These are phyloP conservation scores for Diaporthe nobilis DNA, from an alignment of 2,329 filamentous ascomycete genomes.

Conservation along the genomic window DNA sequence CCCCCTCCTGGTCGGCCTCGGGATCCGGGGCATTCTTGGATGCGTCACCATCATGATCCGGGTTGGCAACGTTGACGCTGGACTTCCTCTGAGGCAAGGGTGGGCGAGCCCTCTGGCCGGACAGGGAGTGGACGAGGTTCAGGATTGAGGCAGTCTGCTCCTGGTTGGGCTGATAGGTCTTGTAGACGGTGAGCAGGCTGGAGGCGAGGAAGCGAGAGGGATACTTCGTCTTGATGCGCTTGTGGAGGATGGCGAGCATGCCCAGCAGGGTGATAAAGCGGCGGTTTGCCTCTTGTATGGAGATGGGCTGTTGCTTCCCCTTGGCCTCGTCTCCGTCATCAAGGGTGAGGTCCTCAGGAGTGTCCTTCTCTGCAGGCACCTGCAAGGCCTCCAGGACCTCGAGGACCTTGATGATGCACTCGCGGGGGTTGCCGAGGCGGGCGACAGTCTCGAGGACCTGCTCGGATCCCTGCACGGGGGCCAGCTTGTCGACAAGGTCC, in stretches of 20 bases:
- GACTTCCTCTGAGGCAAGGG: slow-evolving; percentile 71
- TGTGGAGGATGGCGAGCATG: slow-evolving; percentile 81
- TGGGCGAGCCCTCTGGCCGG: slow-evolving; percentile 69
- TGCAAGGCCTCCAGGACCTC: slow-evolving; percentile 76
- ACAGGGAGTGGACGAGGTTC: slow-evolving; percentile 77
- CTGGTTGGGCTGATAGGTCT: slow-evolving; percentile 74
- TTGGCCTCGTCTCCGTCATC: slow-evolving; percentile 41
- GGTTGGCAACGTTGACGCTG: slow-evolving; percentile 68
- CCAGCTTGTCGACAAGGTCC: slow-evolving; percentile 84
- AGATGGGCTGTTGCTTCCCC: slow-evolving; percentile 28
- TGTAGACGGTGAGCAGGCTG: slow-evolving; percentile 79
- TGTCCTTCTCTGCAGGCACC: slow-evolving; percentile 55
- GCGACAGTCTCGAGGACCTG: slow-evolving; percentile 81
- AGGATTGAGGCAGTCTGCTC: slow-evolving; percentile 80
- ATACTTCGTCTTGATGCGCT: slow-evolving; percentile 81
- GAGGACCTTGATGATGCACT: slow-evolving; percentile 85
- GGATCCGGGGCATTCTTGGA: slow-evolving; percentile 73
- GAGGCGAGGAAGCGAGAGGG: slow-evolving; percentile 85
- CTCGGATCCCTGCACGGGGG: slow-evolving; percentile 77
- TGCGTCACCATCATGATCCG: slow-evolving; percentile 67
- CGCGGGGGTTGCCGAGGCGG: slow-evolving; percentile 82
- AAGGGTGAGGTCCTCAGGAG: slow-evolving; percentile 43
- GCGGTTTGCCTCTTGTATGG: slow-evolving; percentile 38
- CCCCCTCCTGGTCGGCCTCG: slow-evolving; percentile 68
- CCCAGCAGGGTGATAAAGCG: slow-evolving; percentile 79